Percentiles rank a stretch among this genome's conserved stretches.
Conservation (phyloP, 495 filamentous ascomycete species). For the Penicillium paradoxum region DNA sequence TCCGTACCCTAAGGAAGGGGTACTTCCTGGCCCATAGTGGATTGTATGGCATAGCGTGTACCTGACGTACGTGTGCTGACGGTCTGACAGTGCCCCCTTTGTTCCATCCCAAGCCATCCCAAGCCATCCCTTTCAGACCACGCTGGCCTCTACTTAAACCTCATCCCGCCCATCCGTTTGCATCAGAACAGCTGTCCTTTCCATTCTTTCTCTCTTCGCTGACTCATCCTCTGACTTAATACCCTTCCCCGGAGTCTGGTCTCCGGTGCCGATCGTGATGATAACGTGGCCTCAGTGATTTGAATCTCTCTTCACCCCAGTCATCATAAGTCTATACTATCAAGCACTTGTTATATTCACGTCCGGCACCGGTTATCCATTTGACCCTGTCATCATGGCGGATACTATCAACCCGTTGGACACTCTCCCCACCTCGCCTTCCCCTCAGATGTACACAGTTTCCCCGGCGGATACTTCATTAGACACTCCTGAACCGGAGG, state of each 20-base stretch:
- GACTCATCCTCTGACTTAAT: conserved; percentile 18
- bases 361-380: conserved; percentile 20
- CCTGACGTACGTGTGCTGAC: conserved; percentile 1
- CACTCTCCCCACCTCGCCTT: conserved; percentile 29
- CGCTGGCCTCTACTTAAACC: conserved; percentile 46
- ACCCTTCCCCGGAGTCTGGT: conserved; percentile 10
- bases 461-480: conserved; percentile 49
- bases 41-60: conserved; percentile 7
- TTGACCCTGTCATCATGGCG: conserved; percentile 29
- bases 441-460: conserved; percentile 41
- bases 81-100: conserved; percentile 1
- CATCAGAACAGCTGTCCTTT: conserved; percentile 37
- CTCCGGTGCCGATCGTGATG: conserved; percentile 33
- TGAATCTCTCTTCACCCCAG: background rate
- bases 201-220: conserved; percentile 13
- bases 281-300: conserved; percentile 33
- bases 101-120: background rate
- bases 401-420: conserved; percentile 33
- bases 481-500: conserved; percentile 21
- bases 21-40: background rate
- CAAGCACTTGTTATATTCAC: conserved; percentile 2
- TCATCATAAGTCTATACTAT: conserved; percentile 6
- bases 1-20: background rate
- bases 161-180: conserved; percentile 8
- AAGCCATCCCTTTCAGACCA: conserved; percentile 30